phyloP scores from a whole-genome alignment of 1,284 basidiomycete species.

The Leccinum solheimii region DNA sequence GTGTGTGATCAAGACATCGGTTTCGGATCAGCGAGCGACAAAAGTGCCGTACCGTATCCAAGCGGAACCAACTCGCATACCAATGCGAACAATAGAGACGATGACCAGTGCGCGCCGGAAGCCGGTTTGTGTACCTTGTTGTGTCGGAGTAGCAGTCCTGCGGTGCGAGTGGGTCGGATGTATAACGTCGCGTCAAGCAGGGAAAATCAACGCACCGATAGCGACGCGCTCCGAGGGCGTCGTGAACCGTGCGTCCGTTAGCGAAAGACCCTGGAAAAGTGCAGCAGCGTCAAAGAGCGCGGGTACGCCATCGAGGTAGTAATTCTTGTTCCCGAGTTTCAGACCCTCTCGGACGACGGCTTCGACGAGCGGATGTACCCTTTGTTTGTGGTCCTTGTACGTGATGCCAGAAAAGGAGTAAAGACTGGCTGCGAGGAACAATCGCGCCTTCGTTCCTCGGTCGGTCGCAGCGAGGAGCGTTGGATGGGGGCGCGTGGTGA shows the following conservation, averaged over 20 bases:
- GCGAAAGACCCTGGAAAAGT: conserved; percentile 44
- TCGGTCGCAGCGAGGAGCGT: conserved; percentile 45
- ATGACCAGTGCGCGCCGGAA: conserved; percentile 69
- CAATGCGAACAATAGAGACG: conserved; percentile 73
- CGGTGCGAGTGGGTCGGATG: not conserved
- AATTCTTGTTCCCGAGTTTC: conserved; percentile 80
- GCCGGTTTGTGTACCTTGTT: conserved; percentile 62
- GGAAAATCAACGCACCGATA: conserved; percentile 50
- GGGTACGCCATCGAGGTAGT: conserved; percentile 74
- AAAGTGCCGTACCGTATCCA: conserved; percentile 50
- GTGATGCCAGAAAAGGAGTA: conserved; percentile 62
- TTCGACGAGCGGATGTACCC: conserved; percentile 57
- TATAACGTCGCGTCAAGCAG: not conserved
- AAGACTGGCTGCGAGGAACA: conserved; percentile 74
- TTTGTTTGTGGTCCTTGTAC: conserved; percentile 67
- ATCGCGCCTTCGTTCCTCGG: conserved; percentile 49
- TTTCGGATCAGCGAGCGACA: not conserved
- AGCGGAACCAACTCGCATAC: conserved; percentile 66
- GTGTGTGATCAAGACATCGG: conserved; percentile 8
- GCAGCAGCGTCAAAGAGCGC: conserved; percentile 61
- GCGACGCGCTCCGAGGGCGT: conserved; percentile 50
- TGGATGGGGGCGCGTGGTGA: conserved; percentile 49
- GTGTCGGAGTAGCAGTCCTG: conserved; percentile 70
- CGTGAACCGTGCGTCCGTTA: conserved; percentile 40
- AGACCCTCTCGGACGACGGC: conserved; percentile 80